Conservation (phyloP, 805 yeast genomes). For the Hanseniaspora lindneri region DNA sequence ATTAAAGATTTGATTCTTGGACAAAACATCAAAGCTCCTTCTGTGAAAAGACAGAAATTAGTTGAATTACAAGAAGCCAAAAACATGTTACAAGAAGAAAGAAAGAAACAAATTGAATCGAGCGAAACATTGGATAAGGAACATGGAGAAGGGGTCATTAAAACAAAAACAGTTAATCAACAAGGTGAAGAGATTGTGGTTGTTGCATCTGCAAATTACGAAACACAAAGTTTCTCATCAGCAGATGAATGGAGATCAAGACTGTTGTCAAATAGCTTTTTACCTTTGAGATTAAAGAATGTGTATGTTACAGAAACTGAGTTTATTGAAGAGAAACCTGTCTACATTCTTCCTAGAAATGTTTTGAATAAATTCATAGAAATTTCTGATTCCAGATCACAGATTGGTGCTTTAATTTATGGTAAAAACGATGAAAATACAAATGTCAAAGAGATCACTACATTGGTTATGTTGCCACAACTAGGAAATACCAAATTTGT, state of each 20-base stretch:
- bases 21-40: constrained; percentile 84
- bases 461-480: constrained; percentile 77
- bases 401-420: constrained; percentile 68
- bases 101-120: constrained; percentile 36
- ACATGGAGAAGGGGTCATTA: constrained; percentile 49
- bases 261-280: constrained; percentile 64
- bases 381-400: constrained; percentile 68
- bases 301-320: constrained; percentile 63
- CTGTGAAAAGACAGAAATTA: constrained; percentile 72
- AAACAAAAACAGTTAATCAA: constrained; percentile 73
- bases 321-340: constrained; percentile 43
- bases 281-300: constrained; percentile 64
- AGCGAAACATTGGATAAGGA: neutral
- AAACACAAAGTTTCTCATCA: constrained; percentile 70
- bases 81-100: constrained; percentile 33
- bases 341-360: constrained; percentile 75
- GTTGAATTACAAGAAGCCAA: constrained; percentile 53
- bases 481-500: constrained; percentile 59
- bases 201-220: constrained; percentile 82
- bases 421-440: constrained; percentile 59
- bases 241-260: constrained; percentile 83
- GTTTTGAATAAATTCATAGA: constrained; percentile 63
- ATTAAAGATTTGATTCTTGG: constrained; percentile 89
- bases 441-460: constrained; percentile 58
- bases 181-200: constrained; percentile 95